Base-by-base conservation (phyloP, 2,329 filamentous ascomycete species). In the Leptodontidium sp. region DNA sequence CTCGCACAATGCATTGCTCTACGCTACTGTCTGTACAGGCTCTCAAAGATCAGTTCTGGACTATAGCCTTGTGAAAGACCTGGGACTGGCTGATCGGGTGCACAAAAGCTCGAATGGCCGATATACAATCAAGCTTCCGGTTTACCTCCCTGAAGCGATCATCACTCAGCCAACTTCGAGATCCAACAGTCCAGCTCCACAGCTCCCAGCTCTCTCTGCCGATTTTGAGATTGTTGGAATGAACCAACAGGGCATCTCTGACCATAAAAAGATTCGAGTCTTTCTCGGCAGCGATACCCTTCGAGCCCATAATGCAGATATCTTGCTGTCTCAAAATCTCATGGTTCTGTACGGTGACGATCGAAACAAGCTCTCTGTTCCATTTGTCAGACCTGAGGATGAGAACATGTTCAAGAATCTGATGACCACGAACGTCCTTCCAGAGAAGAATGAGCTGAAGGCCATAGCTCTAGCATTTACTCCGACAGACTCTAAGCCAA, bases 101-200 rank as follows among this genome's bases (percentile, higher is more conserved):
- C 86, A 88, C 69, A 85, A 88, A 50, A 87, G 89, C 68, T 84
- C 90, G 26, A 89, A 92, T 69, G 91, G 90, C 21, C 79, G 85
- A 43, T 86, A 88, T 72, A 90, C 87, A 68, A 90, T 97, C 72
- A 91, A 91, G 71, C 83, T 98, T 26, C 88, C 92, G 0, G 89
- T 98, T 7, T 98, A 95, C 79, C 88, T 99, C 64, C 93, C 95
- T 0, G 96, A 98, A 81, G 96, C 95, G 29, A 91, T 95, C 50
- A 89, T 97, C 9, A 88, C 90, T 35, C 91, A 93, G 65, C 85
- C 91, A 6, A 92, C 90, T 32, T 91, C 91, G 55, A 89, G 92
- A 59, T 90, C 92, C 5, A 85, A 82, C 70, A 94, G 91, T 75
- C 92, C 93, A 24, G 87, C 86, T 1, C 91, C 91, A 11, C 92